These are phyloP conservation scores for Eutrema salsugineum DNA, from an alignment of 441 rosid genomes.

Conservation along the genomic window DNA sequence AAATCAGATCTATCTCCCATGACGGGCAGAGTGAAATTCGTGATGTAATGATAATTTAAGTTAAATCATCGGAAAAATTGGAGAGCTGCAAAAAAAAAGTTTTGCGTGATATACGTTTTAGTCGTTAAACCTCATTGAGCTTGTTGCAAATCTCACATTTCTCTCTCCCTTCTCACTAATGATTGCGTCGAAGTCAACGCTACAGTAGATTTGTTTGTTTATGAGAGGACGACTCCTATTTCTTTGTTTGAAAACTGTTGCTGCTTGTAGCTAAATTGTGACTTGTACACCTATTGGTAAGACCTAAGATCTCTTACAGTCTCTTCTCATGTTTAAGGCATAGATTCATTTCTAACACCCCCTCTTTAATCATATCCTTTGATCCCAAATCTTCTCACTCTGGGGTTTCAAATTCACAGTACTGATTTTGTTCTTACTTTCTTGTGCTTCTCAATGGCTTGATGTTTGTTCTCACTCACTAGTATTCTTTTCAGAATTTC, in stretches of 20 bases:
- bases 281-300: background rate
- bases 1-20: slow-evolving; percentile 9
- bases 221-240: background rate
- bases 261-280: background rate
- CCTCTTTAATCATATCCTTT: background rate
- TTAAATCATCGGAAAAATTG: background rate
- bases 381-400: background rate
- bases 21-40: background rate
- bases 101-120: background rate
- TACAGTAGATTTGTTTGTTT: background rate
- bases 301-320: background rate
- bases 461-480: background rate
- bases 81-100: background rate
- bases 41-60: background rate
- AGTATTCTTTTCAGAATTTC: background rate
- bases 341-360: background rate
- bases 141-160: background rate
- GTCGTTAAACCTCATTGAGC: background rate
- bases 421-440: background rate
- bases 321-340: background rate
- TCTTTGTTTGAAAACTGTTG: background rate
- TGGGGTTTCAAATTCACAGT: background rate
- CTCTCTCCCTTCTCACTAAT: background rate
- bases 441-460: background rate
- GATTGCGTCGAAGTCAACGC: slow-evolving; percentile 12